phyloP scores from a whole-genome alignment of 192 early-diverging fungal species.

The Coemansia sp. region DNA sequence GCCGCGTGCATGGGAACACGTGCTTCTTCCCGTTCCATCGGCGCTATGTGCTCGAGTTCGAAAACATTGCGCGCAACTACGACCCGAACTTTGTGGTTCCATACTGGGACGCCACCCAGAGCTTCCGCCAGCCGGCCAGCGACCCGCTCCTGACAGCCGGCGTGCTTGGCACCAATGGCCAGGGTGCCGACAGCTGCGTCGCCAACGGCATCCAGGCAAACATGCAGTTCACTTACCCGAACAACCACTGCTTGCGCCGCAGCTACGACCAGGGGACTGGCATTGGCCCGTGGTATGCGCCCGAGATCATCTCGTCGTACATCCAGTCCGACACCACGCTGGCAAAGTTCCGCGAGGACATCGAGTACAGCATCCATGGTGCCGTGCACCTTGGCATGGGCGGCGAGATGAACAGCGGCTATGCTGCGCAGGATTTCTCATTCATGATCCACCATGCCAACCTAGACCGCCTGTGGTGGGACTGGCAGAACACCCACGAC shows the following conservation, averaged over 20 bases:
- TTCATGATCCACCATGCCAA: slow-evolving; percentile 57
- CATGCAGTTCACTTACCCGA: slow-evolving; percentile 45
- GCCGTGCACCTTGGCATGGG: slow-evolving; percentile 49
- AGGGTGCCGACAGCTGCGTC: slow-evolving; percentile 26
- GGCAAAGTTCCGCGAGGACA: slow-evolving; percentile 47
- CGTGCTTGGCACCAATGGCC: slow-evolving; percentile 39
- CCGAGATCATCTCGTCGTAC: slow-evolving; percentile 45
- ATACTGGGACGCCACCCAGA: slow-evolving; percentile 54
- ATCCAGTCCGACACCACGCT: slow-evolving; percentile 38
- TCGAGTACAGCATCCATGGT: slow-evolving; percentile 54
- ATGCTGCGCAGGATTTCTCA: slow-evolving; percentile 53
- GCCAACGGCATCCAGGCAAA: slow-evolving; percentile 43
- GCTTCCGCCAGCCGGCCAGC: slow-evolving; percentile 34
- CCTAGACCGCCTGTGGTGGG: slow-evolving; percentile 55
- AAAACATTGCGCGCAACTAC: slow-evolving; percentile 39
- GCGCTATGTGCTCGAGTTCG: slow-evolving; percentile 51
- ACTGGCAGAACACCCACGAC: slow-evolving; percentile 53
- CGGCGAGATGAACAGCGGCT: slow-evolving; percentile 51
- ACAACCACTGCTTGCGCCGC: slow-evolving; percentile 51
- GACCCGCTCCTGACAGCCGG: slow-evolving; percentile 31
- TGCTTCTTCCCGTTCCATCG: slow-evolving; percentile 56
- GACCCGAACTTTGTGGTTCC: slow-evolving; percentile 49
- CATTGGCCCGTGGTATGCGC: slow-evolving; percentile 46
- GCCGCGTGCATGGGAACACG: slow-evolving; percentile 45
- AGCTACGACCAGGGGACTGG: slow-evolving; percentile 30